phyloP scores from a whole-genome alignment of 2,329 filamentous ascomycete species.

The Cercospora citrullina region DNA sequence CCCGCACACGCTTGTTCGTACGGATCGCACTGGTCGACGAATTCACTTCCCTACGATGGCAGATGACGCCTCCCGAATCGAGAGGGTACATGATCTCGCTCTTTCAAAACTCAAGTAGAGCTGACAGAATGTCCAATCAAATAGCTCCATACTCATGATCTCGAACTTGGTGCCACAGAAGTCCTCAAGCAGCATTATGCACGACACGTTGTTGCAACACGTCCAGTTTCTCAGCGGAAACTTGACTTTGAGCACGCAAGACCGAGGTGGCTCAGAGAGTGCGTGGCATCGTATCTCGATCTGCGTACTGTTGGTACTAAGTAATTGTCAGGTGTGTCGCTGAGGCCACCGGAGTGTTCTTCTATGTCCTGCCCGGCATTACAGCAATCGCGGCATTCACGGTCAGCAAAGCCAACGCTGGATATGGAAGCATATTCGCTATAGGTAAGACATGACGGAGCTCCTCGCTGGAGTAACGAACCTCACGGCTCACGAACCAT shows the following conservation, averaged over 20 bases:
- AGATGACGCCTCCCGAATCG: neutral
- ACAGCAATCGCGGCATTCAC: constrained; percentile 56
- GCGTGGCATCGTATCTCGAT: neutral
- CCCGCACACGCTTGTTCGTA: neutral
- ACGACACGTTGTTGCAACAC: constrained; percentile 52
- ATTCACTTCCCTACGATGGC: neutral
- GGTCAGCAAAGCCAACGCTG: constrained; percentile 45
- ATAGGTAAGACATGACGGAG: constrained; percentile 43
- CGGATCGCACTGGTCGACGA: neutral
- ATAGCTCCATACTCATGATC: constrained; percentile 36
- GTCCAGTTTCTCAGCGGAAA: constrained; percentile 55
- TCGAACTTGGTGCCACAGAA: constrained; percentile 57
- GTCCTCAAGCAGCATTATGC: constrained; percentile 53
- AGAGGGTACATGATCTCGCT: neutral
- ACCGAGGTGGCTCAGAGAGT: constrained; percentile 57
- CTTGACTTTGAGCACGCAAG: constrained; percentile 57
- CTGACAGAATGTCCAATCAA: neutral
- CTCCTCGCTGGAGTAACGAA: neutral
- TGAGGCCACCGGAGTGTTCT: constrained; percentile 60
- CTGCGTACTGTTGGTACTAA: neutral
- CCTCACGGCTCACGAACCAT: neutral
- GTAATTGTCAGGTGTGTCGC: constrained; percentile 43
- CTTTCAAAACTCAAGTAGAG: neutral
- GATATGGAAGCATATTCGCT: constrained; percentile 56
- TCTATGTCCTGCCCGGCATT: constrained; percentile 50